A percentile compares a stretch with the other conserved stretches of the same genome.
Evolutionary conservation across 2,329 filamentous ascomycete species (phyloP).

Genomic region (Clonostachys rhizophaga): DNA sequence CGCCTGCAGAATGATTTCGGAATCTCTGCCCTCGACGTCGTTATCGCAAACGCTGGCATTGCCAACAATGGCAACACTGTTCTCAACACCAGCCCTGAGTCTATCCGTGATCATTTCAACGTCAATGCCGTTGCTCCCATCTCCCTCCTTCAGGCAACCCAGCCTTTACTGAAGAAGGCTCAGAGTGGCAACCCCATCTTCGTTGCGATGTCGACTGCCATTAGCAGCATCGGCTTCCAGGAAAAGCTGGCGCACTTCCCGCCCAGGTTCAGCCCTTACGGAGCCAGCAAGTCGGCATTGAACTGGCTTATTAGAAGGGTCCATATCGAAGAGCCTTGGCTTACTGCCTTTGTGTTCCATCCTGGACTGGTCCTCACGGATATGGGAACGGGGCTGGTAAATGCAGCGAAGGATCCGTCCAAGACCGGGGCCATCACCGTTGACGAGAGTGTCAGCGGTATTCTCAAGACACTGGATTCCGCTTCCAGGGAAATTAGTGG

Average conservation of each 20-base stretch:
- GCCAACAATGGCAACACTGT: not conserved
- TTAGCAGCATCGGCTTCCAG: not conserved
- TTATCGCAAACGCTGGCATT: not conserved
- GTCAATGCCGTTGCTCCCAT: not conserved
- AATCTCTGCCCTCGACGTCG: not conserved
- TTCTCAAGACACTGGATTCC: not conserved
- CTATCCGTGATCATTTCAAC: not conserved
- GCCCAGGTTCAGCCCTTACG: not conserved
- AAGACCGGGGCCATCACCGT: not conserved
- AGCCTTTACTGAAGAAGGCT: not conserved
- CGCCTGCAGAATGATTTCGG: not conserved
- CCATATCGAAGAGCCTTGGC: constrained; percentile 14
- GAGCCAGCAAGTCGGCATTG: not conserved
- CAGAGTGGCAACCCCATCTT: not conserved
- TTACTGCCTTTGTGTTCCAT: constrained; percentile 8
- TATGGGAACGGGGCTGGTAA: not conserved
- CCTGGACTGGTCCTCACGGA: constrained; percentile 6
- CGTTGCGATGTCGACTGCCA: not conserved
- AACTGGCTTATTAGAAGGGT: constrained; percentile 1
- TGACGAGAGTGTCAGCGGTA: not conserved
- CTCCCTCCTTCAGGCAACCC: not conserved
- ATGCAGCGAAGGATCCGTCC: too few species aligned
- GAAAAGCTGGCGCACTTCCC: not conserved
- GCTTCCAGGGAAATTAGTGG: not conserved
- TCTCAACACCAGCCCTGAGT: not conserved